Evolutionary conservation across 805 yeast genomes (phyloP).

Genomic region (Sugiyamaella marilandica): DNA sequence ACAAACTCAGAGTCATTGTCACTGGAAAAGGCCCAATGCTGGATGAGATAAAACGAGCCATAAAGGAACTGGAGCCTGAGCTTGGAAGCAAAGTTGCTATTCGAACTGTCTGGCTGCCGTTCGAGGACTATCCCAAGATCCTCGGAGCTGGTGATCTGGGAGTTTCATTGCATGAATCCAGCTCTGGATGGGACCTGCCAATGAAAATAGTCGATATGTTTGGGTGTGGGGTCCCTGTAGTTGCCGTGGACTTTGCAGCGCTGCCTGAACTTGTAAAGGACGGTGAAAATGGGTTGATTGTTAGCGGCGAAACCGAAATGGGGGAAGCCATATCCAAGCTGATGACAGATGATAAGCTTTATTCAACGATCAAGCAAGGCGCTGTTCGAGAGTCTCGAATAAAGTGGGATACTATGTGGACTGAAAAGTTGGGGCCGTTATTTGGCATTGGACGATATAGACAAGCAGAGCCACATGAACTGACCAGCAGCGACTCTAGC

Average conservation of each 20-base stretch:
- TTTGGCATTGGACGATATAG: slow-evolving; percentile 34
- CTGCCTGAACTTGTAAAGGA: slow-evolving; percentile 70
- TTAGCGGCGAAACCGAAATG: slow-evolving; percentile 42
- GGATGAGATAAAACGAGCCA: slow-evolving; percentile 44
- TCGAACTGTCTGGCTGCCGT: slow-evolving; percentile 67
- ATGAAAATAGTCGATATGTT: slow-evolving; percentile 96
- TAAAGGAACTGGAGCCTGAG: slow-evolving; percentile 39
- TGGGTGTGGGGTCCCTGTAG: slow-evolving; percentile 92
- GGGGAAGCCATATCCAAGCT: slow-evolving; percentile 38
- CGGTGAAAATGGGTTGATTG: slow-evolving; percentile 63
- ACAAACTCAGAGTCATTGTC: slow-evolving; percentile 63
- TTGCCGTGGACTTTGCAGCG: slow-evolving; percentile 72
- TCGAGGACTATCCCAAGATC: slow-evolving; percentile 74
- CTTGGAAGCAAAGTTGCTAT: slow-evolving; percentile 48
- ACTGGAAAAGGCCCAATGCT: slow-evolving; percentile 95
- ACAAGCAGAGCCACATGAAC: slow-evolving; percentile 1
- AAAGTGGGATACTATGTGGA: slow-evolving; percentile 82
- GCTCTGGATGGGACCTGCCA: slow-evolving; percentile 91
- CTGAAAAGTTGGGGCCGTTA: slow-evolving; percentile 40
- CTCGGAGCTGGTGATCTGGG: slow-evolving; percentile 80
- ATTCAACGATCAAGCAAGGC: slow-evolving; percentile 50
- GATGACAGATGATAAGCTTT: slow-evolving; percentile 29
- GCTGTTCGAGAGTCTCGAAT: slow-evolving; percentile 64
- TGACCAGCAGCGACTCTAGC: background rate
- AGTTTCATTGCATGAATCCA: slow-evolving; percentile 82